Percentiles rank a stretch among this genome's conserved stretches.
phyloP scores from a whole-genome alignment of 2,329 filamentous ascomycete species.

The Madurella mycetomatis region DNA sequence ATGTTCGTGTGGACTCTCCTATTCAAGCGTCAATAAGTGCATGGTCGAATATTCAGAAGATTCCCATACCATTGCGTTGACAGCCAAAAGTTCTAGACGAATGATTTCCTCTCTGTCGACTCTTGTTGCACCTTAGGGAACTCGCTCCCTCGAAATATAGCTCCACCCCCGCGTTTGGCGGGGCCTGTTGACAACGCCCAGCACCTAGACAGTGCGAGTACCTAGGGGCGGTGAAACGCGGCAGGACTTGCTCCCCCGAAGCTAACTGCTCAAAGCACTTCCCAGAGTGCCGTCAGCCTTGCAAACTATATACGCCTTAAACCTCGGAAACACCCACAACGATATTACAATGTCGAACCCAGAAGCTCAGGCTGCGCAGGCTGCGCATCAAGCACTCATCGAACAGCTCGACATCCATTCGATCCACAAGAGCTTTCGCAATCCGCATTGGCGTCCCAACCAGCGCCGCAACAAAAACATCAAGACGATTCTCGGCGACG shows the following conservation, averaged over 20 bases:
- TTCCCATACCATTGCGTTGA: constrained; percentile 10
- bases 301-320: neutral
- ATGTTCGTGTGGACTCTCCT: constrained; percentile 96
- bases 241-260: constrained; percentile 30
- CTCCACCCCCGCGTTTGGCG: constrained; percentile 6
- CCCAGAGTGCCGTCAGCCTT: neutral
- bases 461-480: constrained; percentile 98
- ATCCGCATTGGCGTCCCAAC: constrained; percentile 82
- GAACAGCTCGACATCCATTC: constrained; percentile 88
- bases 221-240: constrained; percentile 30
- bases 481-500: constrained; percentile 91
- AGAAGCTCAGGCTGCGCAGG: constrained; percentile 71
- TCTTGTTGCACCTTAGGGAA: too few species aligned
- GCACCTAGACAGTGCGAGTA: constrained; percentile 17
- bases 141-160: too few species aligned
- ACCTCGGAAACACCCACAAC: constrained; percentile 4
- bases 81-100: too few species aligned
- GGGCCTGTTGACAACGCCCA: too few species aligned
- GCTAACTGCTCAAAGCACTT: neutral
- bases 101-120: too few species aligned
- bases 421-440: constrained; percentile 85
- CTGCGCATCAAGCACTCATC: constrained; percentile 80
- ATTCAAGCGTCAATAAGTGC: neutral
- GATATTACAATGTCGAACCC: constrained; percentile 33
- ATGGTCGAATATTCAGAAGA: neutral